Conservation (phyloP, 2,329 filamentous ascomycete genomes). For the Exophiala bonariae region DNA sequence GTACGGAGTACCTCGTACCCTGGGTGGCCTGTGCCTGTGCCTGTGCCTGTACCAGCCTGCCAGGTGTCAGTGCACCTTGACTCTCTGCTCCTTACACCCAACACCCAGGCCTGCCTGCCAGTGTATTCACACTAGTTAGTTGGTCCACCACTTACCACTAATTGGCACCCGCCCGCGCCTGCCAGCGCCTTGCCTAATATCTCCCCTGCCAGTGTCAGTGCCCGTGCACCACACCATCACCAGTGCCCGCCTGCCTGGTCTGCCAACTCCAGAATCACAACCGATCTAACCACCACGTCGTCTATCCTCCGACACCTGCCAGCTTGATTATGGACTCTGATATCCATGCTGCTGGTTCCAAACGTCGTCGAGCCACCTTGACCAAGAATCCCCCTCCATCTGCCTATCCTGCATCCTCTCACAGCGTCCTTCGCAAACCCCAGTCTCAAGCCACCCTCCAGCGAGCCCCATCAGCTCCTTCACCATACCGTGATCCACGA, state of each 20-base stretch:
- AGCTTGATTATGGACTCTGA: conserved; percentile 21
- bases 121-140: too few relatives aligned
- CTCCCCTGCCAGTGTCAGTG: too few relatives aligned
- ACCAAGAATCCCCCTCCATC: conserved; percentile 45
- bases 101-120: too few relatives aligned
- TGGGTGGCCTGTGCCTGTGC: neutral
- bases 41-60: neutral
- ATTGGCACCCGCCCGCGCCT: too few relatives aligned
- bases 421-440: conserved; percentile 40
- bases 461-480: conserved; percentile 48
- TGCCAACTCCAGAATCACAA: too few relatives aligned
- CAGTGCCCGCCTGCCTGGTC: too few relatives aligned
- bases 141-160: too few relatives aligned
- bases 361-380: conserved; percentile 24
- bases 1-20: neutral
- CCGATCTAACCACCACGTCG: neutral
- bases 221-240: too few relatives aligned
- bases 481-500: conserved; percentile 43
- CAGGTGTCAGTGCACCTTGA: too few relatives aligned
- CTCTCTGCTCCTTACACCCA: too few relatives aligned
- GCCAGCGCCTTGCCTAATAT: too few relatives aligned
- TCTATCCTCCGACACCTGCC: conserved; percentile 5
- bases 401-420: conserved; percentile 33
- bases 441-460: conserved; percentile 45
- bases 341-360: conserved; percentile 15